Conservation (phyloP, 768 basidiomycete species). For the Kwoniella sp. region DNA sequence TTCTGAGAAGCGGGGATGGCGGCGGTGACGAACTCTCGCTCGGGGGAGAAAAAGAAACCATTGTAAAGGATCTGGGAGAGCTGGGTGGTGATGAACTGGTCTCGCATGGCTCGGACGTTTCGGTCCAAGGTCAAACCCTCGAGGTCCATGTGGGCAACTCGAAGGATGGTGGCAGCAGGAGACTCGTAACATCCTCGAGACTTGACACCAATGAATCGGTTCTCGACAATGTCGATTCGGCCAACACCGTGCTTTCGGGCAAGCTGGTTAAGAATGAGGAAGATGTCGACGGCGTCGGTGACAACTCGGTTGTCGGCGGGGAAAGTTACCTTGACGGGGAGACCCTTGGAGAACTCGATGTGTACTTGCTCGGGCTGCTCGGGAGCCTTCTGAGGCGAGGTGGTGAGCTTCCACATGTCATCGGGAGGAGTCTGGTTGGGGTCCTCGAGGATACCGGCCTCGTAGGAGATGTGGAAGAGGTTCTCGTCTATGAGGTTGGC, state of each 20-base stretch:
- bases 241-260: constrained; percentile 95
- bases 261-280: constrained; percentile 84
- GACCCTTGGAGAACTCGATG: constrained; percentile 82
- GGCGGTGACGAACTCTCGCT: constrained; percentile 89
- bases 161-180: constrained; percentile 93
- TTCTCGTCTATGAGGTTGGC: constrained; percentile 71
- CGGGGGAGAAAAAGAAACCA: constrained; percentile 99
- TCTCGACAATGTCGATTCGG: constrained; percentile 98
- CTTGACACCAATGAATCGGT: constrained; percentile 99
- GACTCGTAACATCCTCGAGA: constrained; percentile 99
- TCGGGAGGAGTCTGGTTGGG: constrained; percentile 88
- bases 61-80: constrained; percentile 93
- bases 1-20: constrained; percentile 91
- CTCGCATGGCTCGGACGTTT: constrained; percentile 89
- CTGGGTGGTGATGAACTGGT: constrained; percentile 90
- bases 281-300: constrained; percentile 94
- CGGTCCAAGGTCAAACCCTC: constrained; percentile 98
- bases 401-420: constrained; percentile 99
- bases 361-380: constrained; percentile 72
- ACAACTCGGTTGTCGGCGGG: constrained; percentile 61
- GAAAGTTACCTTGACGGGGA: constrained; percentile 79
- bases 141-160: constrained; percentile 90
- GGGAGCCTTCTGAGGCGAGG: constrained; percentile 79
- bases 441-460: constrained; percentile 97
- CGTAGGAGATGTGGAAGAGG: constrained; percentile 99